Evolutionary conservation across 495 filamentous ascomycete species (phyloP), one percentile per base, ranked within the genome.

Genomic region (Lasiosphaeria hispida): DNA sequence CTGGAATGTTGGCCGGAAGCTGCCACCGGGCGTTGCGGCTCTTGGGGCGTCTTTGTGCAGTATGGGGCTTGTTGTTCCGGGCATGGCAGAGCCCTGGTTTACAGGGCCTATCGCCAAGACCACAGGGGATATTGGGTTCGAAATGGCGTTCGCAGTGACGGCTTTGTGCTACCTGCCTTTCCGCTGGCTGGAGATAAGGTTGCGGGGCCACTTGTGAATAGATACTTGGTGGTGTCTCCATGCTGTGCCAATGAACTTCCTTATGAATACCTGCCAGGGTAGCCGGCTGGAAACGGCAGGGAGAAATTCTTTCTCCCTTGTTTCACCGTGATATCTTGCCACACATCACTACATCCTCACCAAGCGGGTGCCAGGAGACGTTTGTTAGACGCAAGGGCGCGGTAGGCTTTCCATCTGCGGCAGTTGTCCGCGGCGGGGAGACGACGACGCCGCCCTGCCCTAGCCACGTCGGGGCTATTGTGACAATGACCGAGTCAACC

Each of bases 391-490:
- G 45, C 19, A 36, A 15, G 14, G 53, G 41, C 18, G 50, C 13
- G 10, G 6, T n/a, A 11, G 35, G 35, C 35, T 19, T 19, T 23
- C 30, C 52, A 34, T 37, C 33, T n/a, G 23, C 30, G 18, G 39
- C 49, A 49, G 7, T 33, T 19, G 47, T 49, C 35, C 53, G 18
- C 42, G 45, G 37, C 35, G 86, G 89, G 54, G 79, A 81, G n/a
- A 94, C 86, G 3, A 79, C 76, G 14, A 94, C 90, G 10, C 91
- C 89, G 0, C 89, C 89, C 55, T 79, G 73, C n/a, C 91, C 91
- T 7, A 96, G 77, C 77, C 89, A 95, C 1, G 83, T 87, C 7
- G 91, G 91, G 0, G 91, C 90, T 60, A 96, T 80, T 0, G 91
- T 95, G 56, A 94, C 77, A 59, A 96, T 83, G 37, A 94, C 84